Evolutionary conservation across 2,329 filamentous ascomycete species (phyloP), one percentile per base, ranked within the genome.

Genomic region (Decorospora gaudefroyi): DNA sequence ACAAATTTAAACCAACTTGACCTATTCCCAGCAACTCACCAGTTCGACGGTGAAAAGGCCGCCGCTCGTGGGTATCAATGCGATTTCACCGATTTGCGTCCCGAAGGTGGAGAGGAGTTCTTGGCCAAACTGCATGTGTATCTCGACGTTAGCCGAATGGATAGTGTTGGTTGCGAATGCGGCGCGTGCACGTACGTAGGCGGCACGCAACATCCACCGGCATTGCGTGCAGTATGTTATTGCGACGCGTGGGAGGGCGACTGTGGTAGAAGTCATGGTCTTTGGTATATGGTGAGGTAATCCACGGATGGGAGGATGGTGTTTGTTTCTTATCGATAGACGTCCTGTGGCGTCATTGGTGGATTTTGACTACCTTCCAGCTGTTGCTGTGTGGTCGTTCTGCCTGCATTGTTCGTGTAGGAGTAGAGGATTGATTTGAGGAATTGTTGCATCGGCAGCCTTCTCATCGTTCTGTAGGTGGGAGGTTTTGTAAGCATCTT

Each of bases 171-270:
- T 18, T 10, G 2, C 4, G 11, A 4, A n/a, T 18, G 12, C 12
- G 13, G 4, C 27, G 6, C 1, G 13, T 26, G n/a, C 3, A 16
- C 5, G 58, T 80, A 92, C 89, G 71, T 93, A 95, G 57, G 89
- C 88, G 23, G 90, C 89, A 48, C 90, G 77, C 8, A 95, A 74
- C 81, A 93, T 88, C 90, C 90, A 95, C 74, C 88, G 88, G 72
- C 90, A 96, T 73, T 96, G 90, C 0, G 89, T 96, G 74, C 91
- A 96, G 74, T 88, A 96, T 57, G 86, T 83, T 63, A 96, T 96
- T n/a, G 85, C 85, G 39, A 96, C 79, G 31, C 90, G 83, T 3
- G 90, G 90, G 8, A 88, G 74, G 6, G 59, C 38, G 2, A 68
- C 56, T 11, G 64, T 57, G 0, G 61, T 55, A 6, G 62, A 61